These are phyloP conservation scores for Suhomyces bribrorum DNA, from an alignment of 1,139 yeast genomes.

Conservation along the genomic window DNA sequence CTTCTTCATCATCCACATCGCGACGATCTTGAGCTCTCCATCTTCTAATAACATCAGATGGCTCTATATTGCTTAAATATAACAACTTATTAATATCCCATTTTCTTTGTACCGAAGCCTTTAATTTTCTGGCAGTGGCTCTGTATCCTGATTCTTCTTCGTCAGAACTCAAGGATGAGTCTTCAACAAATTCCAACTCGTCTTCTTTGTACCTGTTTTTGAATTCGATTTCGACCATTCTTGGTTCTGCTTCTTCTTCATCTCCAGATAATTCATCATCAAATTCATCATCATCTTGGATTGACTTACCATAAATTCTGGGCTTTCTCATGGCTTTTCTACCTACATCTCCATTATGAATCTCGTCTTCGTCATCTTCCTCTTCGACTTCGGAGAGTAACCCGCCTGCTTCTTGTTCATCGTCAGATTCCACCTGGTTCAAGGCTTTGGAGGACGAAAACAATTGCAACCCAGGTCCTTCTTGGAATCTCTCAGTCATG, in stretches of 20 bases:
- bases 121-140: constrained; percentile 47
- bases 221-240: constrained; percentile 53
- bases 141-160: constrained; percentile 41
- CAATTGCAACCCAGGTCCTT: constrained; percentile 72
- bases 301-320: constrained; percentile 55
- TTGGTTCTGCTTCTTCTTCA: constrained; percentile 40
- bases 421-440: constrained; percentile 41
- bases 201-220: constrained; percentile 39
- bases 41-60: constrained; percentile 70
- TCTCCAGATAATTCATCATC: constrained; percentile 38
- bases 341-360: constrained; percentile 46
- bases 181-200: constrained; percentile 54
- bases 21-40: constrained; percentile 63
- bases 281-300: constrained; percentile 52
- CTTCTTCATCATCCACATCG: constrained; percentile 53
- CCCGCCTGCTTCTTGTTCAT: constrained; percentile 40
- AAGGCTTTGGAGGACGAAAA: constrained; percentile 61
- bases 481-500: constrained; percentile 60
- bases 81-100: constrained; percentile 84
- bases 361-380: constrained; percentile 31
- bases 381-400: constrained; percentile 31
- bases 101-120: constrained; percentile 43
- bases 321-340: constrained; percentile 63
- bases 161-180: constrained; percentile 45
- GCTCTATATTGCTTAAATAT: constrained; percentile 74